Percentiles rank a stretch among this genome's conserved stretches.
These are phyloP conservation scores for Lepiota brunneoincarnata DNA, from an alignment of 768 basidiomycete genomes.

Conservation along the genomic window DNA sequence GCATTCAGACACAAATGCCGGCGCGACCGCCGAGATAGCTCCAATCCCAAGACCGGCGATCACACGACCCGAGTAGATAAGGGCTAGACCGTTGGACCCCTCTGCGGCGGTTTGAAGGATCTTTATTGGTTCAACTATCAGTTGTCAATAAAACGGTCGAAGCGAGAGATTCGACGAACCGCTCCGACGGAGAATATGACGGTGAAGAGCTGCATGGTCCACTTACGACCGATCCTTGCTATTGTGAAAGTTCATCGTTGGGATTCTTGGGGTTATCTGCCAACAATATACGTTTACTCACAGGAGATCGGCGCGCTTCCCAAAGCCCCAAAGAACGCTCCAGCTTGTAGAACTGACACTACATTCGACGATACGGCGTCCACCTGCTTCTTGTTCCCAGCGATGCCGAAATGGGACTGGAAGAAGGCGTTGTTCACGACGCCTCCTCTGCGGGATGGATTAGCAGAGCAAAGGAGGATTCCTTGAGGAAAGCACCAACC, in stretches of 20 bases:
- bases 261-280: too few relatives aligned
- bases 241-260: neutral
- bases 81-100: conserved; percentile 51
- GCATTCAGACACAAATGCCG: conserved; percentile 85
- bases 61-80: conserved; percentile 81
- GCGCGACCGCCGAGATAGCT: conserved; percentile 78
- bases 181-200: conserved; percentile 71
- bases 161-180: conserved; percentile 34
- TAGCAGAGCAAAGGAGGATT: neutral
- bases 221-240: conserved; percentile 67
- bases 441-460: conserved; percentile 48
- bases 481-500: conserved; percentile 11
- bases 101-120: conserved; percentile 69
- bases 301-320: conserved; percentile 69
- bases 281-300: conserved; percentile 25
- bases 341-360: conserved; percentile 84
- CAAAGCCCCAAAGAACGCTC: conserved; percentile 86
- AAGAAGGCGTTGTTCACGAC: conserved; percentile 67
- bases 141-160: neutral
- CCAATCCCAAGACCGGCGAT: conserved; percentile 81
- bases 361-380: conserved; percentile 76
- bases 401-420: conserved; percentile 54
- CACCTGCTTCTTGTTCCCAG: conserved; percentile 36
- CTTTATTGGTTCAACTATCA: conserved; percentile 29
- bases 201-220: conserved; percentile 59